Conservation (phyloP, 805 yeast species). For the Candida golubevii region DNA sequence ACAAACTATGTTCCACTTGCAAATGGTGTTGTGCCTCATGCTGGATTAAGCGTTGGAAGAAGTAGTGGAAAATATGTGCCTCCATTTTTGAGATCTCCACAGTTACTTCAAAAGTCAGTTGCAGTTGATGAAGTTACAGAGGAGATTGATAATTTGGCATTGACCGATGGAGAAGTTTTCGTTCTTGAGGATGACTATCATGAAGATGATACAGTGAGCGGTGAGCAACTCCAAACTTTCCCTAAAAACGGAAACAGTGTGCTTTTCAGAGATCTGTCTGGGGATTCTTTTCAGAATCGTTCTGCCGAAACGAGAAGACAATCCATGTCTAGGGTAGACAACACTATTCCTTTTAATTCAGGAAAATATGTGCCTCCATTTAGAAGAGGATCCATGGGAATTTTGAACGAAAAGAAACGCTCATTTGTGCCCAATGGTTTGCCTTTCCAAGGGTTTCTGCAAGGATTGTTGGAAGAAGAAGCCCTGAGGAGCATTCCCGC, state of each 20-base stretch:
- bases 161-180: slow-evolving; percentile 37
- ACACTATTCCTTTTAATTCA: slow-evolving; percentile 1
- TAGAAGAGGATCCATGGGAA: slow-evolving; percentile 45
- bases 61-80: slow-evolving; percentile 36
- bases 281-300: neutral
- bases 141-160: slow-evolving; percentile 31
- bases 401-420: slow-evolving; percentile 13
- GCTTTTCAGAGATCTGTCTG: neutral
- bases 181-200: slow-evolving; percentile 38
- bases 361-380: slow-evolving; percentile 76
- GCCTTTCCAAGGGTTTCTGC: slow-evolving; percentile 10
- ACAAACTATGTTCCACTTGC: neutral
- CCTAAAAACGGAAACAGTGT: neutral
- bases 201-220: slow-evolving; percentile 1
- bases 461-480: slow-evolving; percentile 11
- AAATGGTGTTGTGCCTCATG: slow-evolving; percentile 2
- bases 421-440: slow-evolving; percentile 10
- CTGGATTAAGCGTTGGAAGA: neutral
- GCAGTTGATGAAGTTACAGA: slow-evolving; percentile 31
- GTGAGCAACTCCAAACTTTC: neutral
- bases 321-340: slow-evolving; percentile 2
- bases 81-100: slow-evolving; percentile 40
- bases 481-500: slow-evolving; percentile 14
- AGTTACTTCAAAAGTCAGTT: slow-evolving; percentile 26
- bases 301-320: slow-evolving; percentile 14